Evolutionary conservation across 2,329 filamentous ascomycete genomes (phyloP), one percentile per base, ranked within the genome.

Genomic region (Penicillium glabrum): DNA sequence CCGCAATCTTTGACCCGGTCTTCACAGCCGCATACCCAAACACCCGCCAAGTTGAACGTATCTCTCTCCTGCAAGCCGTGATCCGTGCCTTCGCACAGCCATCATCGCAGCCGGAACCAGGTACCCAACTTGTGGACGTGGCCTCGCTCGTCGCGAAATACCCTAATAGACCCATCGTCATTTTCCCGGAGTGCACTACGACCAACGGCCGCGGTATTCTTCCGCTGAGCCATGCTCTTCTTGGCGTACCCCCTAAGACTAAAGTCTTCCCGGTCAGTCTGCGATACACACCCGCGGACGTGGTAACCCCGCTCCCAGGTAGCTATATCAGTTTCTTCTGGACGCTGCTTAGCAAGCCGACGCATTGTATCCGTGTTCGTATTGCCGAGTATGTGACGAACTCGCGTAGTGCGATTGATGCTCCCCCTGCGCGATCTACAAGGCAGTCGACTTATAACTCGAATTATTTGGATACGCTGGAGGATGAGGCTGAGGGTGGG

Each of bases 1-100:
- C 95, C 58, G 93, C 92, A 61, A 91, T 98, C 69, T 99, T 98
- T 79, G 91, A 97, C 72, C 95, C 95, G 3, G 83, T 99, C 72
- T 98, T 99, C 77, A 96, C 92, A 11, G 80, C 90, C 46, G 91
- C 89, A 0, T 97, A 91, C 73, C 91, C 93, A 0, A 79, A 82
- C 58, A 89, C 86, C 3, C 83, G 86, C 46, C 84, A 87, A 57
- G 89, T 99, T 26, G 86, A 88, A 66, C 88, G 83, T 46, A 85
- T 98, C 46, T 89, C 89, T 3, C 85, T 98, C 5, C 80, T 92
- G 44, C 80, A 86, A 66, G 92, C 93, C 48, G 86, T 96, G 48
- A 68, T 87, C 21, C 86, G 87, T 60, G 89, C 91, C 3, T 87
- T 97, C 51, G 80, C 84, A 3, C 78, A 81, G 1, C 84, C 89